Evolutionary conservation across 495 filamentous ascomycete species (phyloP).

Genomic region (Penicillium arizonense): DNA sequence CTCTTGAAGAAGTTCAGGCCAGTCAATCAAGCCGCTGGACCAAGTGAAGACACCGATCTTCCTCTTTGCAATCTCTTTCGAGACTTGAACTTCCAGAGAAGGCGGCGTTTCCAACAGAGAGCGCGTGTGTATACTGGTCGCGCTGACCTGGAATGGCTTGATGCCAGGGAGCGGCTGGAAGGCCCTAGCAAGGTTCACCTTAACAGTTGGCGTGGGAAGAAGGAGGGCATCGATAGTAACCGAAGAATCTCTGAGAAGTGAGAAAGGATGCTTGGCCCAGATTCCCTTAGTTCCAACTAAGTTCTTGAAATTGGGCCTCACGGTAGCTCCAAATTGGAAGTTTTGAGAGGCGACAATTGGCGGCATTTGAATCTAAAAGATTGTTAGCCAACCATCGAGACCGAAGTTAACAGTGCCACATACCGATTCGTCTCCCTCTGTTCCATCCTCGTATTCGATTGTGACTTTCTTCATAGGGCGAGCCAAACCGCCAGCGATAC

Average conservation of each 20-base stretch:
- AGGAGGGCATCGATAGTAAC: constrained; percentile 22
- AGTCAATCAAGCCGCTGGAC: constrained; percentile 36
- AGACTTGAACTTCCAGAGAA: constrained; percentile 27
- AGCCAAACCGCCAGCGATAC: constrained; percentile 30
- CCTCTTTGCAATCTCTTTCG: constrained; percentile 27
- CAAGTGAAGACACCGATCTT: constrained; percentile 34
- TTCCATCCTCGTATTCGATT: constrained; percentile 27
- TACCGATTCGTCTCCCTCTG: constrained; percentile 23
- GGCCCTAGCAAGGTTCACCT: constrained; percentile 27
- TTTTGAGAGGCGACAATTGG: constrained; percentile 24
- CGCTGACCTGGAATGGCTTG: constrained; percentile 33
- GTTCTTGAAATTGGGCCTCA: constrained; percentile 27
- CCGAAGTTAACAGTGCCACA: neutral
- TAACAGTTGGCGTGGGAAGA: constrained; percentile 31
- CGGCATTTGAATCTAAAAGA: constrained; percentile 28
- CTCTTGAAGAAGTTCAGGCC: constrained; percentile 30
- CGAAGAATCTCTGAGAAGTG: constrained; percentile 29
- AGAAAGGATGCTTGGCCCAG: constrained; percentile 27
- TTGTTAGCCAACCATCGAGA: constrained; percentile 4
- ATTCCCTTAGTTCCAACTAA: constrained; percentile 28
- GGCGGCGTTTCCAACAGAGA: constrained; percentile 29
- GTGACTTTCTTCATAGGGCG: constrained; percentile 17
- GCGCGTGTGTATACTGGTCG: constrained; percentile 25
- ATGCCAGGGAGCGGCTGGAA: constrained; percentile 32
- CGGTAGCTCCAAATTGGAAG: constrained; percentile 33